Conservation (phyloP, 495 filamentous ascomycete species). For the Letharia columbiana region DNA sequence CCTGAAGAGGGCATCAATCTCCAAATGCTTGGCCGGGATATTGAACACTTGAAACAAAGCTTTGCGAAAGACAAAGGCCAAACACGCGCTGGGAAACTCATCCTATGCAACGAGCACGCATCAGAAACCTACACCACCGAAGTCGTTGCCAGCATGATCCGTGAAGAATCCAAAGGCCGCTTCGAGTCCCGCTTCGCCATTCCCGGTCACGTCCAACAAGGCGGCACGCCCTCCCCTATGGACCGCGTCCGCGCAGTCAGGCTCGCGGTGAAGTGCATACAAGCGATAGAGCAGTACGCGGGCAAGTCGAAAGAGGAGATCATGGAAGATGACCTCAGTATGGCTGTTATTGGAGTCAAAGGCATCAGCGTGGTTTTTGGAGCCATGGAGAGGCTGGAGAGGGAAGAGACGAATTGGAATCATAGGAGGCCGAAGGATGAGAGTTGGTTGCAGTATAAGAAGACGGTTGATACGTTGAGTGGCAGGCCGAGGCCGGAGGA, state of each 20-base stretch:
- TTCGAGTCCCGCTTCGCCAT: constrained; percentile 93
- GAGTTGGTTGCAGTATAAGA: constrained; percentile 76
- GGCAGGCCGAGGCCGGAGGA: constrained; percentile 47
- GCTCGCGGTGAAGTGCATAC: constrained; percentile 82
- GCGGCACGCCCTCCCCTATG: constrained; percentile 88
- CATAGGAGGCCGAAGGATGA: constrained; percentile 76
- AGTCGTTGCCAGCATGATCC: constrained; percentile 90
- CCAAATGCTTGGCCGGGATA: constrained; percentile 85
- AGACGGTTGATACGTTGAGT: constrained; percentile 74
- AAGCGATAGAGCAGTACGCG: constrained; percentile 74
- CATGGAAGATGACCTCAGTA: constrained; percentile 57
- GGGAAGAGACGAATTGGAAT: constrained; percentile 85
- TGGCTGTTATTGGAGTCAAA: constrained; percentile 82
- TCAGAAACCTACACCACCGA: constrained; percentile 85
- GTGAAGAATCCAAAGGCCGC: constrained; percentile 79
- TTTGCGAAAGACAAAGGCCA: constrained; percentile 84
- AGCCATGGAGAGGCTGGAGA: constrained; percentile 67
- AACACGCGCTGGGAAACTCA: constrained; percentile 84
- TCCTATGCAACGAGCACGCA: constrained; percentile 88
- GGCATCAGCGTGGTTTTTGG: constrained; percentile 83
- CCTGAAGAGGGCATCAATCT: constrained; percentile 94
- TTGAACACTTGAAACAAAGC: constrained; percentile 76
- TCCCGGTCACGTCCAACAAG: constrained; percentile 95
- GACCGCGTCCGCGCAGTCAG: constrained; percentile 88
- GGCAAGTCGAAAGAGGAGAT: constrained; percentile 59